phyloP scores from a whole-genome alignment of 1,284 basidiomycete genomes.

The Rhodotorula glutinis region DNA sequence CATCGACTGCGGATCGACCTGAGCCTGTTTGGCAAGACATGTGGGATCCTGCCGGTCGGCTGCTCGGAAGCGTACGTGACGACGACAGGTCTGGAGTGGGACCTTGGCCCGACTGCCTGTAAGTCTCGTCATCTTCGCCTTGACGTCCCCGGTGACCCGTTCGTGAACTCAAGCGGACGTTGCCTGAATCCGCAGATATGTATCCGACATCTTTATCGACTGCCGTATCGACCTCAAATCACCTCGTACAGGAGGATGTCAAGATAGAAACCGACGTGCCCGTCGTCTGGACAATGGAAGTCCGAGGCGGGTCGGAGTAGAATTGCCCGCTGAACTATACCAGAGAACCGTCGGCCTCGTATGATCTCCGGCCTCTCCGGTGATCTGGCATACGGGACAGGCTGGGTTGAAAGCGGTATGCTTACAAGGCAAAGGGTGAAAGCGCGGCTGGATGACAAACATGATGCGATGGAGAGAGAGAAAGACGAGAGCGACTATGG shows the following conservation, averaged over 20 bases:
- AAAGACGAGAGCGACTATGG: not conserved
- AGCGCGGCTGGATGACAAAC: not conserved
- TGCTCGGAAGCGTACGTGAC: conserved; percentile 64
- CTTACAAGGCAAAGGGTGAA: not conserved
- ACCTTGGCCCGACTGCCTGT: conserved; percentile 54
- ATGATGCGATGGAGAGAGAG: not conserved
- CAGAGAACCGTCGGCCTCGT: too few species aligned
- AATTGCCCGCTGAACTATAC: not conserved
- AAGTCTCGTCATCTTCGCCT: conserved; percentile 53
- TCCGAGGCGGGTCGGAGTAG: conserved; percentile 31
- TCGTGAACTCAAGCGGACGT: too few species aligned
- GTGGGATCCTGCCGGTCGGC: conserved; percentile 88
- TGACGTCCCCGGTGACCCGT: too few species aligned
- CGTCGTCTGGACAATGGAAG: conserved; percentile 83
- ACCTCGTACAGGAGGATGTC: conserved; percentile 68
- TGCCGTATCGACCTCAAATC: conserved; percentile 86
- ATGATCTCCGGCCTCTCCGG: too few species aligned
- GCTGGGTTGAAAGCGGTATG: too few species aligned
- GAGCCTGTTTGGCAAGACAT: conserved; percentile 73
- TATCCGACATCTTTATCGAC: conserved; percentile 72
- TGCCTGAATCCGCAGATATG: too few species aligned
- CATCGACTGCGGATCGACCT: conserved; percentile 75
- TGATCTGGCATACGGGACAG: too few species aligned
- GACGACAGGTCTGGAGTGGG: conserved; percentile 85
- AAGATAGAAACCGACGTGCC: conserved; percentile 73